Base-by-base conservation (phyloP, 495 filamentous ascomycete genomes). In the Trichocladium uniseriatum region DNA sequence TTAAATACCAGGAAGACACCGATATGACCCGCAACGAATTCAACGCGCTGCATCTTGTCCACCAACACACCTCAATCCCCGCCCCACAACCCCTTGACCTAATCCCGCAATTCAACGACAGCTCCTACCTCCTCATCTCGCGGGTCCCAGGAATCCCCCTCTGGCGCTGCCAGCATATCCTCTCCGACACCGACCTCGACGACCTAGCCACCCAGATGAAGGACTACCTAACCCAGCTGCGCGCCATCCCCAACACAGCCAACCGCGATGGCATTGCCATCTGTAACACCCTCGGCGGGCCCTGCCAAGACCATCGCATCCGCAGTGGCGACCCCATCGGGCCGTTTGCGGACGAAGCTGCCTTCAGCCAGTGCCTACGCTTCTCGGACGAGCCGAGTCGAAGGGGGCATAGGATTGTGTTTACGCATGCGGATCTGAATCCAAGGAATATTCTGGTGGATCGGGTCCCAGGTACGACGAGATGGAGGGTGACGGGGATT, bases 391-490 rank as follows among this genome's bases (percentile, higher is more conserved):
- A 64, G 3, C 53, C 63, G 29, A 42, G 39, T 50, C 57, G 60
- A 7, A 54, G 48, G 22, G 55, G 59, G 9, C 61, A 69, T 45
- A 60, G 57, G 5, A 65, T 71, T 15, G 61, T 72, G 46, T 69
- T 77, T 32, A 73, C 61, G 13, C 70, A 77, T 50, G 62, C 55
- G 10, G 73, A 77, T 53, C 59, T 79, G 29, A 68, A 61, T 44
- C 55, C 62, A 36, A 70, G 71, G 42, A 76, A 74, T 60, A 62
- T 75, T 18, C 52, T 75, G 6, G 48, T 71, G 22, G 62, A 73
- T 37, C 9, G 27, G 31, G 19, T 50, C 11, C 4, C 4, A 3
- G 3, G 20, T 10, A 1, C 18, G 45, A 9, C 19, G 29, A 54
- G 45, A 47, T 27, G 64, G 55, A 56, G 53, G 32, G 57, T 62